Conservation (phyloP, 2,329 filamentous ascomycete species). For the Hypoxylon sp. region DNA sequence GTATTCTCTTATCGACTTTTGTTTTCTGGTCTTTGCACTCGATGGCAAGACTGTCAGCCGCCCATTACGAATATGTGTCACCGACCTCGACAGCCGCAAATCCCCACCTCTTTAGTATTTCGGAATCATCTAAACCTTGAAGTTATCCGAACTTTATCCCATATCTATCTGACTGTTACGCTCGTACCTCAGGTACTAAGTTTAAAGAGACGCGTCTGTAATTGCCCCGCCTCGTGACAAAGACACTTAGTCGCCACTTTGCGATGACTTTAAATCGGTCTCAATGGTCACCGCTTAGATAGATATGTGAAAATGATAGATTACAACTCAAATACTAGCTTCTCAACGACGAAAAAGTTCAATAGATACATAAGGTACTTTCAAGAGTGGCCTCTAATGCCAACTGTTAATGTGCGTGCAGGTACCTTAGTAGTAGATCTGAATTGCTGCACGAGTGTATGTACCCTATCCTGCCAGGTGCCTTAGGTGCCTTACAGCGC, state of each 20-base stretch:
- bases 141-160: too few relatives aligned
- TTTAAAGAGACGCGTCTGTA: too few relatives aligned
- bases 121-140: background rate
- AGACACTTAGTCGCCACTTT: background rate
- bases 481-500: background rate
- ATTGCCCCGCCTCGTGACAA: too few relatives aligned
- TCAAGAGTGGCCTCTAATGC: background rate
- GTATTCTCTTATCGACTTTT: slow-evolving; percentile 15
- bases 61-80: slow-evolving; percentile 1
- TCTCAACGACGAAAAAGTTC: background rate
- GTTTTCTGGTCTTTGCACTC: background rate
- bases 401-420: background rate
- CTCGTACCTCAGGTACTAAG: background rate
- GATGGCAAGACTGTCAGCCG: background rate
- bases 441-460: background rate
- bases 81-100: background rate
- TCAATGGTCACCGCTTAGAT: background rate
- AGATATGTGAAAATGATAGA: background rate
- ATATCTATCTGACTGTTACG: slow-evolving; percentile 5
- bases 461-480: background rate
- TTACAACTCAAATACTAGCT: background rate
- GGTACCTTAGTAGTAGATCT: too few relatives aligned
- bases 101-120: background rate
- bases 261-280: background rate
- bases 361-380: background rate